Conservation (phyloP, 805 yeast species). For the Yarrowia sp. region DNA sequence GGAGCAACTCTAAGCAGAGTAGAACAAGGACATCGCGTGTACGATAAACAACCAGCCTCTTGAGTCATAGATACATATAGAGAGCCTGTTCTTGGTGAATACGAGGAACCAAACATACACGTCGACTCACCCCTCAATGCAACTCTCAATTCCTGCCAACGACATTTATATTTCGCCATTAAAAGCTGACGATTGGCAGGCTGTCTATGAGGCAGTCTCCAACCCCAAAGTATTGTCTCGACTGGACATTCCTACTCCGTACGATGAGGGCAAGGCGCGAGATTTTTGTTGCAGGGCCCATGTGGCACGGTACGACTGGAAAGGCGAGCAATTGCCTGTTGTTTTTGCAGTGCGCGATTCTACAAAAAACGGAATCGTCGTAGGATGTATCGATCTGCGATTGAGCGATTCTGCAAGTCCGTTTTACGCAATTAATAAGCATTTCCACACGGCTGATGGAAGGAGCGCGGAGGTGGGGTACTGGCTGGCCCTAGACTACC, state of each 20-base stretch:
- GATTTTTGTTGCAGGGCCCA: neutral
- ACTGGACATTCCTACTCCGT: conserved; percentile 14
- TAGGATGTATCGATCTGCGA: conserved; percentile 11
- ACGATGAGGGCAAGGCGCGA: neutral
- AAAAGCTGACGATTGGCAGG: neutral
- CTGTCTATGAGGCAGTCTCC: neutral
- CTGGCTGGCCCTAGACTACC: conserved; percentile 6
- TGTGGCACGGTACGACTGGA: neutral
- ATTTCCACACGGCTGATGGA: neutral
- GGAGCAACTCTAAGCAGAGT: neutral
- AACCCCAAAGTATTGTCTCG: neutral
- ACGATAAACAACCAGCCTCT: neutral
- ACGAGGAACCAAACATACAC: too few relatives aligned
- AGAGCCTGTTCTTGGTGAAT: neutral
- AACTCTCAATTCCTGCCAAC: neutral
- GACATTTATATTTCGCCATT: neutral
- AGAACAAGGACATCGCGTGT: neutral
- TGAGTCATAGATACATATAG: conserved; percentile 5
- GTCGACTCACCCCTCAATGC: too few relatives aligned
- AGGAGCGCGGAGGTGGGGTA: conserved; percentile 4
- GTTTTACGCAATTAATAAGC: neutral
- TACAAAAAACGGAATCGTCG: too few relatives aligned
- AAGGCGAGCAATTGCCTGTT: neutral
- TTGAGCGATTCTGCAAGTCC: neutral
- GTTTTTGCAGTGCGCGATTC: conserved; percentile 18